Base-by-base conservation (phyloP, 768 basidiomycete species). In the Asterophora parasitica region DNA sequence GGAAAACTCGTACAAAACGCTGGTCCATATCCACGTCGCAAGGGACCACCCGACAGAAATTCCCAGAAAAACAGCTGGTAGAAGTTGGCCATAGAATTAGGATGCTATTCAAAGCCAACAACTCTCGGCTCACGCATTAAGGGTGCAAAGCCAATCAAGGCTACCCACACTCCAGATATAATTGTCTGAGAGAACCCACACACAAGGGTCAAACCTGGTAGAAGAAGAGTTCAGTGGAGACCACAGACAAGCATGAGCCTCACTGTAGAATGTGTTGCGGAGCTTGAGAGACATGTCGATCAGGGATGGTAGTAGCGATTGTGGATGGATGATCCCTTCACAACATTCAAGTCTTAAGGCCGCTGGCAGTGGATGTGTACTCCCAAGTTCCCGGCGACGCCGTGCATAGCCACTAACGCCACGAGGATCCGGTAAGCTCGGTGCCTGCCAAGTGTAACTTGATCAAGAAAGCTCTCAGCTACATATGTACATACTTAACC, bases 21-120 rank as follows among this genome's bases (percentile, higher is more conserved):
- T 35, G 23, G 19, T 36, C 44, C 44, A 44, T 27, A 44, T 36
- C 44, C 44, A 44, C 8, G 44, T 44, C 26, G 11, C n/a, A n/a
- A n/a, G 12, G 11, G 44, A 4, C 44, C 33, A 34, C 12, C n/a
- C 23, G 15, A n/a, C 11, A 5, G 44, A 8, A 1, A 44, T 23
- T 1, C 19, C 20, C 15, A 20, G 12, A n/a, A 44, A 44, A 20
- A 36, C 34, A 2, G 4, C 44, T 44, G n/a, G 16, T 12, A 34
- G 11, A 20, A 6, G 13, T 3, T 13, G 6, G 12, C 3, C 28
- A 17, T 32, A 20, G 11, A 42, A 3, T 11, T 15, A 15, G 12
- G 4, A 26, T 20, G 26, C 7, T 31, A 7, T 19, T 13, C 4
- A n/a, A 13, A 28, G 2, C 1, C 3, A 32, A 17, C 1, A n/a